Percentiles rank a stretch among this genome's conserved stretches.
These are phyloP conservation scores for Aspergillus flavus DNA, from an alignment of 2,329 filamentous ascomycete genomes.

Conservation along the genomic window DNA sequence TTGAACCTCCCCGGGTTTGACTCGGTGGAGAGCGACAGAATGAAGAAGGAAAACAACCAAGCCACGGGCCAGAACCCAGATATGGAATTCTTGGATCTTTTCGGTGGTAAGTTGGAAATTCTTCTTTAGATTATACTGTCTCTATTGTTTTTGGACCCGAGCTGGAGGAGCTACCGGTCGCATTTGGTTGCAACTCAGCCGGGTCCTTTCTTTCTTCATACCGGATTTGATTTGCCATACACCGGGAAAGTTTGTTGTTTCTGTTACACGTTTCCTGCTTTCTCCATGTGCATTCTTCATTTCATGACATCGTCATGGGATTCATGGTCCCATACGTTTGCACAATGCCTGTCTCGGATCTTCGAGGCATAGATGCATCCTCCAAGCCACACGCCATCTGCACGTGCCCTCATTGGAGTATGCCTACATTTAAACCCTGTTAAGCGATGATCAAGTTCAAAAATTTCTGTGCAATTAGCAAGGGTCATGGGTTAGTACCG, in stretches of 20 bases:
- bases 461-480: slow-evolving; percentile 20
- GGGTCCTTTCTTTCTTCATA: neutral
- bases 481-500: slow-evolving; percentile 14
- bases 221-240: neutral
- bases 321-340: neutral
- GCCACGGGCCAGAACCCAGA: slow-evolving; percentile 31
- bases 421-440: slow-evolving; percentile 11
- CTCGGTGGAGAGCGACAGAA: slow-evolving; percentile 33
- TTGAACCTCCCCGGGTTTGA: slow-evolving; percentile 38
- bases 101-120: slow-evolving; percentile 41
- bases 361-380: slow-evolving; percentile 10
- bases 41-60: slow-evolving; percentile 24
- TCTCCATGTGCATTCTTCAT: neutral
- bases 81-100: slow-evolving; percentile 45
- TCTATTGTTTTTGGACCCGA: neutral
- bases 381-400: slow-evolving; percentile 15
- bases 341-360: neutral
- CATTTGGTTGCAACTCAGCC: neutral
- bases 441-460: slow-evolving; percentile 17
- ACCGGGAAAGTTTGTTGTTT: neutral
- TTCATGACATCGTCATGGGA: neutral
- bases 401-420: slow-evolving; percentile 18
- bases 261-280: neutral
- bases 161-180: slow-evolving; percentile 5
- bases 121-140: neutral